Evolutionary conservation across 768 basidiomycete genomes (phyloP).

Genomic region (Russula brevipes): DNA sequence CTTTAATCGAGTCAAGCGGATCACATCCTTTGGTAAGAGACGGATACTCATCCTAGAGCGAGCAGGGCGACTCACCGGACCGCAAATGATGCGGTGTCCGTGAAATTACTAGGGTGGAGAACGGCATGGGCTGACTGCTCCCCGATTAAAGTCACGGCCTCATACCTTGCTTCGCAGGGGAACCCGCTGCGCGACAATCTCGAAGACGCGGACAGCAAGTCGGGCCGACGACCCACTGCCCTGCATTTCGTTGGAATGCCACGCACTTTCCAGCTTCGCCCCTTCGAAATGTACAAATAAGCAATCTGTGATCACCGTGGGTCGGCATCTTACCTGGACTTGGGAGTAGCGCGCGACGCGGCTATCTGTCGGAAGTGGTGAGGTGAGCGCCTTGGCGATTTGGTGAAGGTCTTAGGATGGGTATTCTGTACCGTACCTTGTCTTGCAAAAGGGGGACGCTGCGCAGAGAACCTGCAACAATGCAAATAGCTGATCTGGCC

Average conservation of each 20-base stretch:
- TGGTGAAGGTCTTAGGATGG: background rate
- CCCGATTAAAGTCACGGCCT: background rate
- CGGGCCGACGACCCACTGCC: constrained; percentile 1
- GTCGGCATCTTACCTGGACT: background rate
- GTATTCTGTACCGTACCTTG: background rate
- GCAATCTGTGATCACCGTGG: background rate
- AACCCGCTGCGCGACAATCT: background rate
- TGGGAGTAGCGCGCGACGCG: background rate
- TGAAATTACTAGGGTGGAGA: background rate
- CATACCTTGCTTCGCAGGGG: constrained; percentile 1
- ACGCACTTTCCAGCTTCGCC: constrained; percentile 2
- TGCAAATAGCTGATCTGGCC: constrained; percentile 12
- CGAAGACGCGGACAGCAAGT: background rate
- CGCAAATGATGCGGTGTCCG: background rate
- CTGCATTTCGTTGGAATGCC: background rate
- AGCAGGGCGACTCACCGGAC: background rate
- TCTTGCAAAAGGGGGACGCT: background rate
- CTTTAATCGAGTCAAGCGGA: background rate
- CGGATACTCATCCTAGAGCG: background rate
- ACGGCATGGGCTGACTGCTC: background rate
- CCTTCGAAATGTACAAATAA: background rate
- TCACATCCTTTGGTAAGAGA: background rate
- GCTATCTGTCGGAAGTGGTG: too few relatives aligned
- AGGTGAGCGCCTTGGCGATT: too few relatives aligned
- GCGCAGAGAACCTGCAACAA: background rate